phyloP scores from a whole-genome alignment of 345 rosid species.

The Syzygium jambos region DNA sequence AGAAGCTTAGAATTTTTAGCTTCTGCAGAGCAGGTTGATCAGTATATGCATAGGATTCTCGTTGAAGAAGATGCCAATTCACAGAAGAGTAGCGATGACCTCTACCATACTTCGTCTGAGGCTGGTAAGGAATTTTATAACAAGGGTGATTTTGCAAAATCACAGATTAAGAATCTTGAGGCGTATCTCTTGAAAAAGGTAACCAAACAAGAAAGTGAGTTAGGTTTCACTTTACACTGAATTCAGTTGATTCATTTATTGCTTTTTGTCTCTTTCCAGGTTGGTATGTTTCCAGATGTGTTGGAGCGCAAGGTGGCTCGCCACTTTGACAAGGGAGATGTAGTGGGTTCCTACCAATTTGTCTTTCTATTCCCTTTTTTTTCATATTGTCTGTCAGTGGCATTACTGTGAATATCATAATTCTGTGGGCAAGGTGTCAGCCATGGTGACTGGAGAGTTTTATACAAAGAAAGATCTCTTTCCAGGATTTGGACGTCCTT shows the following conservation, averaged over 20 bases:
- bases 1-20: not conserved
- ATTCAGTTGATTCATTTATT: slow-evolving; percentile 1
- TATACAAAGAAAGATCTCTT: slow-evolving; percentile 69
- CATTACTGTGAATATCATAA: not conserved
- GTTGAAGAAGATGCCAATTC: slow-evolving; percentile 73
- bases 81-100: slow-evolving; percentile 26
- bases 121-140: slow-evolving; percentile 63
- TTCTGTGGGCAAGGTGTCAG: slow-evolving; percentile 51
- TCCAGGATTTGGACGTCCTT: slow-evolving; percentile 91
- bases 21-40: slow-evolving; percentile 55
- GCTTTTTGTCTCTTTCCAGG: slow-evolving; percentile 28
- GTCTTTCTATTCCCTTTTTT: not conserved
- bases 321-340: slow-evolving; percentile 68
- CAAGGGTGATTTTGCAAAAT: slow-evolving; percentile 76
- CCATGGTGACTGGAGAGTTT: slow-evolving; percentile 84
- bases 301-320: slow-evolving; percentile 65
- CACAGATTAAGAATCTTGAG: slow-evolving; percentile 45
- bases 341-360: slow-evolving; percentile 30
- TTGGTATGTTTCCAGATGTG: slow-evolving; percentile 78
- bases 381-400: not conserved
- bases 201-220: not conserved
- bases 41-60: slow-evolving; percentile 62
- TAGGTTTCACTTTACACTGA: not conserved
- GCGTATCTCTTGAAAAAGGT: slow-evolving; percentile 57
- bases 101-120: slow-evolving; percentile 54